A percentile compares a stretch with the other conserved stretches of the same genome.
Conservation (phyloP, 129 eudicot species). For the Ambrosia trifida region DNA sequence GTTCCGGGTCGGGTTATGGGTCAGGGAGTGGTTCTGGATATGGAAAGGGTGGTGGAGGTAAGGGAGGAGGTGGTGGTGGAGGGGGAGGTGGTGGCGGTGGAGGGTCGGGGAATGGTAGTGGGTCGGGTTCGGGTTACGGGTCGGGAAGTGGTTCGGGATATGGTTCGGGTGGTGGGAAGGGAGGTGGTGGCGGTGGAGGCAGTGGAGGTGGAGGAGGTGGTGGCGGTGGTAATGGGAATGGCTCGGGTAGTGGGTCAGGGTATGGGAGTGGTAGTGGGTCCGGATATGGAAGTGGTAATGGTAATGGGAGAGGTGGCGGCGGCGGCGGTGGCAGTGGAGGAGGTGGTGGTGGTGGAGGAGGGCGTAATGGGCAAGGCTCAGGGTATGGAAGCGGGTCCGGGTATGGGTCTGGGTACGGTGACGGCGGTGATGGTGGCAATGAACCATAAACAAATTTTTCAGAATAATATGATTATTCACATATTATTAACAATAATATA, state of each 20-base stretch:
- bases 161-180: constrained; percentile 44
- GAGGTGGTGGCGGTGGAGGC: constrained; percentile 36
- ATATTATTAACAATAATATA: constrained; percentile 10
- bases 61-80: constrained; percentile 49
- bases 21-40: constrained; percentile 62
- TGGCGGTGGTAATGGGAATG: constrained; percentile 21
- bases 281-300: constrained; percentile 38
- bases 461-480: background rate
- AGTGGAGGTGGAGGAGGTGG: constrained; percentile 27
- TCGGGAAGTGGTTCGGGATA: constrained; percentile 53
- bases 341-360: constrained; percentile 36
- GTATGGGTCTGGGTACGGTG: constrained; percentile 50
- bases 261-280: constrained; percentile 51
- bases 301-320: constrained; percentile 29
- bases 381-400: constrained; percentile 62
- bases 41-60: constrained; percentile 43
- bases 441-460: constrained; percentile 42
- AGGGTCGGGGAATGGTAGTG: constrained; percentile 45
- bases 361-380: constrained; percentile 37
- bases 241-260: constrained; percentile 49
- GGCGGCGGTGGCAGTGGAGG: constrained; percentile 27
- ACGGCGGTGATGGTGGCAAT: constrained; percentile 32
- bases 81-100: constrained; percentile 49
- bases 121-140: constrained; percentile 58
- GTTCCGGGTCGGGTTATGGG: constrained; percentile 47